These are phyloP conservation scores for Fusarium acutatum DNA, from an alignment of 2,329 filamentous ascomycete genomes.

Conservation along the genomic window DNA sequence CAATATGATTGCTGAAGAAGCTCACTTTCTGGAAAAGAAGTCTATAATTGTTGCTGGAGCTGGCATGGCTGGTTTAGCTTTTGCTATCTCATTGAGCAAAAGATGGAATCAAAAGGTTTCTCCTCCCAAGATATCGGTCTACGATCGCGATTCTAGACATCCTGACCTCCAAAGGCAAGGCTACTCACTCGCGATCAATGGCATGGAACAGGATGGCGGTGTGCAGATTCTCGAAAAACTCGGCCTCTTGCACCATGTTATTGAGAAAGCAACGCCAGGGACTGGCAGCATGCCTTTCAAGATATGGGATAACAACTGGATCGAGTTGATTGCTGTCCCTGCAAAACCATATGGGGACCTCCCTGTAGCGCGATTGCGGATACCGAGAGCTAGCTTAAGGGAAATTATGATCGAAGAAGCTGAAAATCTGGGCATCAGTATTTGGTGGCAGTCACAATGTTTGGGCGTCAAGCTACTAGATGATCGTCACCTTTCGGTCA, in stretches of 20 bases:
- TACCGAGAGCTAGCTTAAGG: background rate
- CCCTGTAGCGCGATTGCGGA: background rate
- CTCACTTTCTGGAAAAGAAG: background rate
- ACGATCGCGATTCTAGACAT: background rate
- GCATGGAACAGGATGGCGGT: background rate
- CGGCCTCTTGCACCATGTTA: background rate
- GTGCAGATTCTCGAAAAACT: background rate
- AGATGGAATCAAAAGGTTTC: background rate
- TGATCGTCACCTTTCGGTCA: background rate
- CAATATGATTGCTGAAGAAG: background rate
- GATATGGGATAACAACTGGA: background rate
- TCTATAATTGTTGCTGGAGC: background rate
- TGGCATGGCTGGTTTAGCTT: background rate
- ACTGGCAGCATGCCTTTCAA: background rate
- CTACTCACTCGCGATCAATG: background rate
- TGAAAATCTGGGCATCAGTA: background rate
- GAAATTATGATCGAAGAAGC: background rate
- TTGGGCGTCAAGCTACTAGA: background rate
- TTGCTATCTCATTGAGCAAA: background rate
- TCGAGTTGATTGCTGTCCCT: background rate
- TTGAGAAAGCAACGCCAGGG: background rate
- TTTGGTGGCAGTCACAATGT: background rate
- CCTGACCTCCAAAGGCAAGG: background rate
- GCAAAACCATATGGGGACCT: background rate
- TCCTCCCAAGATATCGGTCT: background rate